phyloP scores from a whole-genome alignment of 2,329 filamentous ascomycete species.

The Aureobasidium mangrovei region DNA sequence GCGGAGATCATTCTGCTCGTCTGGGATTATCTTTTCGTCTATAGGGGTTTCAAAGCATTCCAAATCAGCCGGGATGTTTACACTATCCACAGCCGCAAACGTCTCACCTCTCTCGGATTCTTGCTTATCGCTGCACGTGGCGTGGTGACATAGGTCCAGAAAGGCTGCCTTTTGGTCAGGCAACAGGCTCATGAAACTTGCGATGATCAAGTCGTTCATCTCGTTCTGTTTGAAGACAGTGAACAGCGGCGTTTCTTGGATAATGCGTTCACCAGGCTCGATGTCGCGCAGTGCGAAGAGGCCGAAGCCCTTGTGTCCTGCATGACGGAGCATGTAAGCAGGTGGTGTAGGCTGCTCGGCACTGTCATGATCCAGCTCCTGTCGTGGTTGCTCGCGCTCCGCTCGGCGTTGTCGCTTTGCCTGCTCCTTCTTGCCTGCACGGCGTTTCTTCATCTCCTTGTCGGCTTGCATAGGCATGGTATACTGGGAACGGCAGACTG shows the following conservation, averaged over 20 bases:
- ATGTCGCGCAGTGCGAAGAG: constrained; percentile 21
- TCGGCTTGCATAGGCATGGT: not conserved
- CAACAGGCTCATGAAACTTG: not conserved
- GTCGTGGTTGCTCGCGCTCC: not conserved
- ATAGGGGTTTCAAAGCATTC: not conserved
- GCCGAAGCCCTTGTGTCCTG: constrained; percentile 19
- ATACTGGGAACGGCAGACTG: not conserved
- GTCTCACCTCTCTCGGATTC: not conserved
- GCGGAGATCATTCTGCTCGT: constrained; percentile 1
- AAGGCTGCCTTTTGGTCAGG: not conserved
- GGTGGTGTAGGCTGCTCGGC: not conserved
- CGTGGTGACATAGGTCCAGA: not conserved
- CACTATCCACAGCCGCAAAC: not conserved
- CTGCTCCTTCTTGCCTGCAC: constrained; percentile 8
- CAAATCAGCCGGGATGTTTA: not conserved
- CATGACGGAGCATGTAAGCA: not conserved
- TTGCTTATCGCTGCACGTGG: not conserved
- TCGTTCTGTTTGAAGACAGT: not conserved
- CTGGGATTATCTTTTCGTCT: not conserved
- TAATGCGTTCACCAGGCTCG: constrained; percentile 20
- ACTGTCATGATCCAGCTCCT: not conserved
- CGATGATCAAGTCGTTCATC: not conserved
- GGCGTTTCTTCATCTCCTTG: not conserved
- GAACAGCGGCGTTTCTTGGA: constrained; percentile 20
- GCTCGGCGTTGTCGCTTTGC: not conserved